Base-by-base conservation (phyloP, 108 stramenopile genomes). In the Cylindrotheca closterium region DNA sequence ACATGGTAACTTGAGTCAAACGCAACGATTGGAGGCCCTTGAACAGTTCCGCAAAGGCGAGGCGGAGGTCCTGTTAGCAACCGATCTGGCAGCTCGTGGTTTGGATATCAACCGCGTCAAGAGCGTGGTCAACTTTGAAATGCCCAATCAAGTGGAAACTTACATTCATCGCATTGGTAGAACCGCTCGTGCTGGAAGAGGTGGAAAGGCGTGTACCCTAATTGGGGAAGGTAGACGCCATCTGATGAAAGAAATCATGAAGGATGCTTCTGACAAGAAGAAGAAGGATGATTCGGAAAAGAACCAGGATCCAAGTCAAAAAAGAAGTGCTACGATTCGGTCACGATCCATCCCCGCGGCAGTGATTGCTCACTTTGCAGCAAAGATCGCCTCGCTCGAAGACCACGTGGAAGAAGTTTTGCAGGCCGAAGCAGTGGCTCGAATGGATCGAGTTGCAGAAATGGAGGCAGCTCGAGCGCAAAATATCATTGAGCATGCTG, bases 111-210 rank as follows among this genome's bases (percentile, higher is more conserved):
- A 79, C 31, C 83, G 88, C 32, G 94, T 99, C 5, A 79, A 90
- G 50, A 81, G 94, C 25, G 99, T 99, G 0, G 82, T 99, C 60
- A 98, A 99, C 74, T 94, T 88, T 60, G 98, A 99, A 69, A 97
- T 98, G 96, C 98, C 99, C 0, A 78, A 83, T 55, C 80, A 97
- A 34, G 77, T 96, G 8, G 85, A 85, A 28, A 96, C 96, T 1
- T 99, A 98, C 74, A 91, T 98, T 22, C 98, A 99, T 78, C 78
- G 99, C 2, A 95, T 98, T 49, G 98, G 98, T 3, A 81, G 98
- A 22, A 98, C 97, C 19, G 99, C 97, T 7, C 82, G 99, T 32
- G 97, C 98, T 5, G 99, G 98, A 24, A 79, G 97, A 31, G 86
- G 87, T 23, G 98, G 98, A 21, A 74, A 79, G 28, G 76, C 91